Evolutionary conservation across 345 rosid genomes (phyloP).

Genomic region (Melastoma malabathricum): DNA sequence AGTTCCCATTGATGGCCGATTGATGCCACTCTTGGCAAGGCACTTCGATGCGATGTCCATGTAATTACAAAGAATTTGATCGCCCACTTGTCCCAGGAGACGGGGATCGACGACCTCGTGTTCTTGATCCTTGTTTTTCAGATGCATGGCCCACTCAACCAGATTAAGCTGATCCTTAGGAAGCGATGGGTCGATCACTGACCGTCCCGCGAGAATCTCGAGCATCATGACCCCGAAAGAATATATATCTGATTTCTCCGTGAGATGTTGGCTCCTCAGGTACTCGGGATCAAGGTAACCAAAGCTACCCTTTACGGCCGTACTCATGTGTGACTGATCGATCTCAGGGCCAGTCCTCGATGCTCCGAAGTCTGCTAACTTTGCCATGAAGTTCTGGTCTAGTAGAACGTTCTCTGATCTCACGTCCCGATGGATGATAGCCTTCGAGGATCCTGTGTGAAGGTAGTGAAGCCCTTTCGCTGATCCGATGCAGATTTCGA

Average conservation of each 20-base stretch:
- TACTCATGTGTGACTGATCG: slow-evolving; percentile 12
- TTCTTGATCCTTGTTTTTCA: slow-evolving; percentile 5
- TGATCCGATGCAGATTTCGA: slow-evolving; percentile 13
- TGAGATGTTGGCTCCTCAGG: slow-evolving; percentile 12
- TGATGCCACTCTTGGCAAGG: slow-evolving; percentile 5
- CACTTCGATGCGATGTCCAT: slow-evolving; percentile 11
- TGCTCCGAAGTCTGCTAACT: slow-evolving; percentile 13
- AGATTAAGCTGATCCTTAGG: slow-evolving; percentile 9
- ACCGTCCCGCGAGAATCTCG: slow-evolving; percentile 8
- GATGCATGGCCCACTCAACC: slow-evolving; percentile 10
- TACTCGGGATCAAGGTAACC: slow-evolving; percentile 16
- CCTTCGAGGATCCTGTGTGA: slow-evolving; percentile 13
- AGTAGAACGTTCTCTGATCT: slow-evolving; percentile 12
- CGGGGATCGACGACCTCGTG: slow-evolving; percentile 6
- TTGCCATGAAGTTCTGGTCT: slow-evolving; percentile 12
- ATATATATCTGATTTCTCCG: slow-evolving; percentile 14
- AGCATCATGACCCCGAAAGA: slow-evolving; percentile 17
- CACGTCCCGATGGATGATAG: slow-evolving; percentile 16
- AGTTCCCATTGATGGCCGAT: slow-evolving; percentile 10
- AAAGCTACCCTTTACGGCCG: slow-evolving; percentile 14
- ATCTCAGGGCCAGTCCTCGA: slow-evolving; percentile 11
- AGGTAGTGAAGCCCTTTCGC: slow-evolving; percentile 17
- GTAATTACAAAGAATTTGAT: slow-evolving; percentile 7
- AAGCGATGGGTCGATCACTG: slow-evolving; percentile 12
- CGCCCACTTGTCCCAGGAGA: slow-evolving; percentile 2